Conservation (phyloP, 129 eudicot genomes). For the Tagetes patula region DNA sequence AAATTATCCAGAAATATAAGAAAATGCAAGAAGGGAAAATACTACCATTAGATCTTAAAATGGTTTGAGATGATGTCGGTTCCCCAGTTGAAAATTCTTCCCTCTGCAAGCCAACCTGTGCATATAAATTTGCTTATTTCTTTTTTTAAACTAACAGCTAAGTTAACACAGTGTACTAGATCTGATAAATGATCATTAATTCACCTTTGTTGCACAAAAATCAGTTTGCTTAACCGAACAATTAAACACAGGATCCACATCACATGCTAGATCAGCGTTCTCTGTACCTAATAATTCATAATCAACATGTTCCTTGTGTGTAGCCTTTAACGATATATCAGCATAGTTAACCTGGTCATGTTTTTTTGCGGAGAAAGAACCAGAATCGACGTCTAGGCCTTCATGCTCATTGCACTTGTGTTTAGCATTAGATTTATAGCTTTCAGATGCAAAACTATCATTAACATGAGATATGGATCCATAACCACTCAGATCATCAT, state of each 20-base stretch:
- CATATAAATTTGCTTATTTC: background rate
- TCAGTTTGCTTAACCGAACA: slow-evolving; percentile 30
- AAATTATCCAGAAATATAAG: background rate
- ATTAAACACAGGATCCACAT: slow-evolving; percentile 22
- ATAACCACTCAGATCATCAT: slow-evolving; percentile 24
- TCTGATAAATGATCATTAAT: slow-evolving; percentile 12
- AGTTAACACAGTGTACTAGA: background rate
- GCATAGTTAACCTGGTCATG: background rate
- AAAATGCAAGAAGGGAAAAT: slow-evolving; percentile 14
- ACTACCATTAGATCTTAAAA: slow-evolving; percentile 34
- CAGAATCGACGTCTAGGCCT: slow-evolving; percentile 15
- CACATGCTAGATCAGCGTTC: slow-evolving; percentile 26
- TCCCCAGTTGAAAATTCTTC: slow-evolving; percentile 25
- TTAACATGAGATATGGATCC: slow-evolving; percentile 54
- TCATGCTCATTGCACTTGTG: slow-evolving; percentile 22
- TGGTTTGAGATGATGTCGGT: slow-evolving; percentile 28
- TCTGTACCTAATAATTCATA: slow-evolving; percentile 26
- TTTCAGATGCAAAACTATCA: slow-evolving; percentile 48
- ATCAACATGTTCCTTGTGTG: slow-evolving; percentile 17
- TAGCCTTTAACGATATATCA: background rate
- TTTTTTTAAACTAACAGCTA: slow-evolving; percentile 2
- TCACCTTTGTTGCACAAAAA: slow-evolving; percentile 42
- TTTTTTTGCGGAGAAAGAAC: slow-evolving; percentile 16
- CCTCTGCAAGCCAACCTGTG: slow-evolving; percentile 44
- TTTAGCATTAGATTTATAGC: slow-evolving; percentile 19